Evolutionary conservation across 768 basidiomycete genomes (phyloP).

Genomic region (Crassisporium funariophilum): DNA sequence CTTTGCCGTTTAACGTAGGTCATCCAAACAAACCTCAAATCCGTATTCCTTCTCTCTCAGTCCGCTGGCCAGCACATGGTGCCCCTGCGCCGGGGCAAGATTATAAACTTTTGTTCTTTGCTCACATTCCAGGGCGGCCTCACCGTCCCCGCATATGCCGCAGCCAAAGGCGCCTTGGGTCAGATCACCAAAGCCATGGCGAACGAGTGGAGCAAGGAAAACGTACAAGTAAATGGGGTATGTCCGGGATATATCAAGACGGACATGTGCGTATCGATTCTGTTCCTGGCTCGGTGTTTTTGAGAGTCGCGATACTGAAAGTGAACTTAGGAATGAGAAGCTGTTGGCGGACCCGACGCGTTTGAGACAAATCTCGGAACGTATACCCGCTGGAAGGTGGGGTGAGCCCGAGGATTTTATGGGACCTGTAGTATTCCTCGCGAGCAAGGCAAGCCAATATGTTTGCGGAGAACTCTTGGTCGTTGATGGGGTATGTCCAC

Average conservation of each 20-base stretch:
- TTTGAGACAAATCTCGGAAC: constrained; percentile 69
- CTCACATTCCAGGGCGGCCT: constrained; percentile 63
- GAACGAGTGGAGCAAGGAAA: constrained; percentile 91
- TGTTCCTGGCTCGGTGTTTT: constrained; percentile 4
- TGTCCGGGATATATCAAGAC: constrained; percentile 89
- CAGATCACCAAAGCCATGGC: constrained; percentile 87
- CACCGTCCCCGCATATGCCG: constrained; percentile 89
- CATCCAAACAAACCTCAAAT: constrained; percentile 85
- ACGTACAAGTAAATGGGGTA: constrained; percentile 87
- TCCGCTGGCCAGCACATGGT: constrained; percentile 93
- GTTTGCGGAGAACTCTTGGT: constrained; percentile 71
- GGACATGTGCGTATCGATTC: constrained; percentile 64
- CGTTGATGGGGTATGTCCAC: constrained; percentile 59
- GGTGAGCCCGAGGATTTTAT: constrained; percentile 73
- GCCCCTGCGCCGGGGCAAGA: constrained; percentile 61
- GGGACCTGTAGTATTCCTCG: constrained; percentile 72
- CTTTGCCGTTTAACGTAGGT: constrained; percentile 51
- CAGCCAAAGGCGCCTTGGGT: constrained; percentile 87
- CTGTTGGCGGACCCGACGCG: constrained; percentile 61
- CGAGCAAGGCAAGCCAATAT: constrained; percentile 69
- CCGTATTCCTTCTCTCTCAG: constrained; percentile 81
- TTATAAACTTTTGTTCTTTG: constrained; percentile 74
- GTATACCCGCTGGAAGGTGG: constrained; percentile 76
- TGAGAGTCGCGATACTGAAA: background rate
- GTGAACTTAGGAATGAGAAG: constrained; percentile 48